phyloP scores from a whole-genome alignment of 2,329 filamentous ascomycete species.

The Aspergillus glaucus region DNA sequence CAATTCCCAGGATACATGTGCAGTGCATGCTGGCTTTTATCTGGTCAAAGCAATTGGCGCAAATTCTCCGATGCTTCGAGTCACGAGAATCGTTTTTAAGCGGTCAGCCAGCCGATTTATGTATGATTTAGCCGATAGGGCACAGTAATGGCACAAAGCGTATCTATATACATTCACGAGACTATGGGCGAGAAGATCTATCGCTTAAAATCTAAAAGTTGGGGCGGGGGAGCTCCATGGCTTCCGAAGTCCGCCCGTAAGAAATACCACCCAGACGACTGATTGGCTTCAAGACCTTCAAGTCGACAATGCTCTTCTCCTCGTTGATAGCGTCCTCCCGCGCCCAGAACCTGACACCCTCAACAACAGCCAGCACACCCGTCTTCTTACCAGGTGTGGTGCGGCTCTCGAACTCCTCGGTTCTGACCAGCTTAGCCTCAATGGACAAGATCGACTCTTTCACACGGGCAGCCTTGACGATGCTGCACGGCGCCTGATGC shows the following conservation, averaged over 20 bases:
- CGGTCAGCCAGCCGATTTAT: background rate
- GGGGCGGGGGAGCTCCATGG: conserved; percentile 57
- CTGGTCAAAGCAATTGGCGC: background rate
- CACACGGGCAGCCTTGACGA: conserved; percentile 66
- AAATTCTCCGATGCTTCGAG: too few species aligned
- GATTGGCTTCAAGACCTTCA: conserved; percentile 68
- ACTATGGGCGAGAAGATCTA: background rate
- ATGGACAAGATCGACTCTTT: conserved; percentile 76
- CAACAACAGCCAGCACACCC: conserved; percentile 67
- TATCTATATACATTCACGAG: background rate
- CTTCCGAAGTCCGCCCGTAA: conserved; percentile 66
- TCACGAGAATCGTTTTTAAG: too few species aligned
- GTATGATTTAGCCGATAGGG: too few species aligned
- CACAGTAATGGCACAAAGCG: too few species aligned
- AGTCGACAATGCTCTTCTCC: conserved; percentile 66
- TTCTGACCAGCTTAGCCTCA: conserved; percentile 70
- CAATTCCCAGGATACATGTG: too few species aligned
- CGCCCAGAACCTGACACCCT: conserved; percentile 83
- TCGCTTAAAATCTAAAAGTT: conserved; percentile 12
- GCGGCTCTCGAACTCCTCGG: conserved; percentile 70
- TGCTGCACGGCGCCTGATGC: conserved; percentile 58
- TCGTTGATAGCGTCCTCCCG: conserved; percentile 81
- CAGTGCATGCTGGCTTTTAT: too few species aligned
- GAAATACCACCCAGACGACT: conserved; percentile 78
- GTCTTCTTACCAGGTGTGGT: conserved; percentile 66